These are phyloP conservation scores for Raffaelea albimanens DNA, from an alignment of 2,329 filamentous ascomycete genomes.

Conservation along the genomic window DNA sequence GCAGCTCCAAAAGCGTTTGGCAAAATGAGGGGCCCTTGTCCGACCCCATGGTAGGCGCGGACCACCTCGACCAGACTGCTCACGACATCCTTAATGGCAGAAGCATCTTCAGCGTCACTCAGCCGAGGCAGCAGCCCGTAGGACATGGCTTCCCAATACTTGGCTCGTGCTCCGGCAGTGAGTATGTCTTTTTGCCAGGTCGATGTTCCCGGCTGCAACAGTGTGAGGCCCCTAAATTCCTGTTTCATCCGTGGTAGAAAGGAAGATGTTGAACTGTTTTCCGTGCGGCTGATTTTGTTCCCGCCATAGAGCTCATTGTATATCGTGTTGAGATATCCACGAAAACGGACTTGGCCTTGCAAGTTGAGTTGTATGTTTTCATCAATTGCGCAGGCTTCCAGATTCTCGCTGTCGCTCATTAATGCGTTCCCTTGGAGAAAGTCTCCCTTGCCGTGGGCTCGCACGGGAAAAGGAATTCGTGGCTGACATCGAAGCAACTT, in stretches of 20 bases:
- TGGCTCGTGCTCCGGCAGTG: conserved; percentile 5
- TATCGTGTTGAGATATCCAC: conserved; percentile 7
- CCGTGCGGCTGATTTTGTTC: neutral
- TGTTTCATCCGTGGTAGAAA: conserved; percentile 3
- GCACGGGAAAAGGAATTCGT: conserved; percentile 5
- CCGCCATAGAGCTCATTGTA: conserved; percentile 1
- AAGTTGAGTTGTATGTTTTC: conserved; percentile 4
- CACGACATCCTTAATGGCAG: conserved; percentile 3
- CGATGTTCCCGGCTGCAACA: neutral
- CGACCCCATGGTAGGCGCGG: conserved; percentile 9
- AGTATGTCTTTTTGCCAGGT: neutral
- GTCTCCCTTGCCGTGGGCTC: neutral
- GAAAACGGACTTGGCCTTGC: conserved; percentile 6
- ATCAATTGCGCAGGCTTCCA: neutral
- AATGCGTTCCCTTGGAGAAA: neutral
- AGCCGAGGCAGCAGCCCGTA: conserved; percentile 4
- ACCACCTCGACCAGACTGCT: conserved; percentile 7
- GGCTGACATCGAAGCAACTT: conserved; percentile 8
- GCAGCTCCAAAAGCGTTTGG: conserved; percentile 10
- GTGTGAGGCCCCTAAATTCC: conserved; percentile 2
- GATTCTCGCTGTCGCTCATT: neutral
- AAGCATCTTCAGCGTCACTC: neutral
- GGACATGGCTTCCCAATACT: conserved; percentile 10
- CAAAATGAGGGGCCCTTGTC: conserved; percentile 3
- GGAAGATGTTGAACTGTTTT: neutral